Conservation (phyloP, 2,329 filamentous ascomycete species). For the Cryphonectria carpinicola region DNA sequence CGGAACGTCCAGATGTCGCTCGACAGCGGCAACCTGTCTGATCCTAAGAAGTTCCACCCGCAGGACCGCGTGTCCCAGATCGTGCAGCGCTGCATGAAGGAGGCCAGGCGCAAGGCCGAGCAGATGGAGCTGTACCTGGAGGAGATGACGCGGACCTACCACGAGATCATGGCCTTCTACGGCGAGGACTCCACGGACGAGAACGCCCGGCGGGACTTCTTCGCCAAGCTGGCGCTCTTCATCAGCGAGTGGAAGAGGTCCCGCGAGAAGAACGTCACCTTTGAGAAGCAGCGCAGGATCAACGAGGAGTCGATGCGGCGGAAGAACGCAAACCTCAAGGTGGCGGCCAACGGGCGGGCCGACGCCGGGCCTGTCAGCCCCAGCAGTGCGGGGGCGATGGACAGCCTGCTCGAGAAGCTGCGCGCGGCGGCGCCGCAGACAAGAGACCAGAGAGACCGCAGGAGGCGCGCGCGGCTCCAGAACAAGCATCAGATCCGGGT, state of each 20-base stretch:
- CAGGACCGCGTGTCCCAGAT: constrained; percentile 93
- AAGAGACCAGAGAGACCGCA: constrained; percentile 84
- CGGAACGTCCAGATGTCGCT: constrained; percentile 90
- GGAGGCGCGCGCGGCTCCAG: constrained; percentile 85
- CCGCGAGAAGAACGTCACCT: constrained; percentile 82
- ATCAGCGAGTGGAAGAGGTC: constrained; percentile 96
- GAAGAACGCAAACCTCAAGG: constrained; percentile 75
- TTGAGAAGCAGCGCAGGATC: constrained; percentile 81
- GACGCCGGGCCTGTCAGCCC: constrained; percentile 63
- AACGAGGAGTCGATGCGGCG: constrained; percentile 93
- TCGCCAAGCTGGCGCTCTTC: constrained; percentile 88
- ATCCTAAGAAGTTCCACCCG: constrained; percentile 96
- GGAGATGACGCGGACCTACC: constrained; percentile 87
- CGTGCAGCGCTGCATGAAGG: constrained; percentile 94
- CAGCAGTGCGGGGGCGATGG: constrained; percentile 87
- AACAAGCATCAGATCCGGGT: constrained; percentile 88
- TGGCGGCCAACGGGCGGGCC: constrained; percentile 48
- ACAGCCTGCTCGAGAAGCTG: constrained; percentile 91
- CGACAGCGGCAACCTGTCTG: constrained; percentile 91
- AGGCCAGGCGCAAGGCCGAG: constrained; percentile 91
- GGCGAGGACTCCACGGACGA: constrained; percentile 93
- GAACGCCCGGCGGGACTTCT: constrained; percentile 92
- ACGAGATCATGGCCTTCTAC: constrained; percentile 96
- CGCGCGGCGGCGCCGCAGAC: constrained; percentile 90
- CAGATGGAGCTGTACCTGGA: constrained; percentile 93